Conservation (phyloP, 495 filamentous ascomycete genomes). For the Chaetomidium leptoderma region DNA sequence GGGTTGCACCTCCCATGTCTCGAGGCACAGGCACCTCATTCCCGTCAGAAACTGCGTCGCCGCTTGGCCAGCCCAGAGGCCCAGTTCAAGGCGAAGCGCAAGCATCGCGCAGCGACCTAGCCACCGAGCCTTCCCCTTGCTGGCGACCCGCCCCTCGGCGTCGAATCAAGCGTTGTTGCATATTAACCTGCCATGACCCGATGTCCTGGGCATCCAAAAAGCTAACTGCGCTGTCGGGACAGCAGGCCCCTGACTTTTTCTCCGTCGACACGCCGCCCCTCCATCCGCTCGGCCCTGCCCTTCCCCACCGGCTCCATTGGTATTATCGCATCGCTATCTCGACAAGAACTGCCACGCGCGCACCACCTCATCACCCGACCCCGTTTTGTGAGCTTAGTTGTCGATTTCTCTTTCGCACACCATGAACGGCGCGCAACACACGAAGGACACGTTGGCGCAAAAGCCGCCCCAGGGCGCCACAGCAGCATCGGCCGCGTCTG, state of each 20-base stretch:
- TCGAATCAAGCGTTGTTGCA: slow-evolving; percentile 19
- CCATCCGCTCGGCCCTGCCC: background rate
- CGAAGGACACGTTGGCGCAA: slow-evolving; percentile 28
- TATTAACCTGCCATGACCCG: slow-evolving; percentile 18
- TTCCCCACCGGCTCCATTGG: slow-evolving; percentile 11
- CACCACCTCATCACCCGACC: slow-evolving; percentile 10
- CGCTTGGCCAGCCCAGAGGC: background rate
- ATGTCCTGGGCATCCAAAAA: slow-evolving; percentile 18
- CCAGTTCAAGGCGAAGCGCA: slow-evolving; percentile 1
- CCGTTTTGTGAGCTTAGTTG: slow-evolving; percentile 7
- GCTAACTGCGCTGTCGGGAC: slow-evolving; percentile 15
- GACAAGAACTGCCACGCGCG: slow-evolving; percentile 5
- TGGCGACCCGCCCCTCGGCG: slow-evolving; percentile 11
- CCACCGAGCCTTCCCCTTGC: slow-evolving; percentile 18
- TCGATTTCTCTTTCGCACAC: slow-evolving; percentile 13
- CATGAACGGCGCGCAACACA: slow-evolving; percentile 36
- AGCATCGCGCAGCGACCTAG: slow-evolving; percentile 8
- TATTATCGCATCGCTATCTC: no score
- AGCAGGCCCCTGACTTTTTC: slow-evolving; percentile 13
- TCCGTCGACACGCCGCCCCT: slow-evolving; percentile 8
- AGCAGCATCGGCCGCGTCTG: slow-evolving; percentile 22
- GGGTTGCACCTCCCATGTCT: background rate
- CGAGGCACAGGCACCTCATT: background rate
- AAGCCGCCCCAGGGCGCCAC: slow-evolving; percentile 24
- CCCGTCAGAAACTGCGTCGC: background rate